These are phyloP conservation scores for Apiotrichum siamense DNA, from an alignment of 1,284 basidiomycete genomes.

Conservation along the genomic window DNA sequence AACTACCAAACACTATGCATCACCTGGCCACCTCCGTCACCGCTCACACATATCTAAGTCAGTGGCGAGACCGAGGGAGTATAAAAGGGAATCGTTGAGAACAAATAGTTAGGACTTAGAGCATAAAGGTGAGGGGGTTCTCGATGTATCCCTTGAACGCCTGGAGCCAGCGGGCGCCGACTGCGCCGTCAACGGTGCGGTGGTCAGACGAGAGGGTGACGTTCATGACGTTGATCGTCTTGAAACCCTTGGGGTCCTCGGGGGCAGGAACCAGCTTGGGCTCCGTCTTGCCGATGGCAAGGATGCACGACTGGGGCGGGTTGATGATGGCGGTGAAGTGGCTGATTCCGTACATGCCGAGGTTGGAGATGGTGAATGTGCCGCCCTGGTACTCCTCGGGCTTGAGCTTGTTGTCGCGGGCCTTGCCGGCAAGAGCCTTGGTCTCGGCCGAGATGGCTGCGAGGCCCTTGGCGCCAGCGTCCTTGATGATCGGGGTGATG, in stretches of 20 bases:
- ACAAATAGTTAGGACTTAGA: too few relatives aligned
- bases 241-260: constrained; percentile 87
- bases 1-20: too few relatives aligned
- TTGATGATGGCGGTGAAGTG: constrained; percentile 99
- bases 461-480: constrained; percentile 86
- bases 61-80: too few relatives aligned
- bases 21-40: too few relatives aligned
- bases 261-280: constrained; percentile 74
- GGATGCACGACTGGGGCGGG: constrained; percentile 94
- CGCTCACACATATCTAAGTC: too few relatives aligned
- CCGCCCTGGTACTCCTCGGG: constrained; percentile 98
- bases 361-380: constrained; percentile 97
- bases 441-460: constrained; percentile 86
- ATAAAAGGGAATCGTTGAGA: too few relatives aligned
- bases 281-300: constrained; percentile 87
- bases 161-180: constrained; percentile 81
- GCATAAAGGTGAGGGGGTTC: constrained; percentile 90
- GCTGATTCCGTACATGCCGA: constrained; percentile 94
- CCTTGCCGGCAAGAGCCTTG: constrained; percentile 88
- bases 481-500: constrained; percentile 95
- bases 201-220: constrained; percentile 94
- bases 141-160: constrained; percentile 97
- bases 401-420: constrained; percentile 90
- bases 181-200: constrained; percentile 87
- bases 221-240: constrained; percentile 88